phyloP scores from a whole-genome alignment of 73 alveolate species.

The Paramecium octaurelia region DNA sequence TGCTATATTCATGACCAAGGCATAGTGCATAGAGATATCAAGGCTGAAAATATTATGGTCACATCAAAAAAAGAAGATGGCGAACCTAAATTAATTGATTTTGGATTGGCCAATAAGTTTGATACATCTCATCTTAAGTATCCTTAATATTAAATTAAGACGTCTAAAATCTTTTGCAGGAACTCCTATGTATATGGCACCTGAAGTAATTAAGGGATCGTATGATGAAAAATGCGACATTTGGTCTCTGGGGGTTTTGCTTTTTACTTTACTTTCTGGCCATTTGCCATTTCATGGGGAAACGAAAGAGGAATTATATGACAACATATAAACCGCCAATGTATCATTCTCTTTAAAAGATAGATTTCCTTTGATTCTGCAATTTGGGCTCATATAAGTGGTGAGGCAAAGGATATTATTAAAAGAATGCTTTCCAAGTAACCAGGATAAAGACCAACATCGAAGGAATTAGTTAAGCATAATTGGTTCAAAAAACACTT shows the following conservation, averaged over 20 bases:
- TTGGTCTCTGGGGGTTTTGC: slow-evolving; percentile 45
- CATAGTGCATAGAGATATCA: slow-evolving; percentile 94
- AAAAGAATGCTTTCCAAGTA: slow-evolving; percentile 19
- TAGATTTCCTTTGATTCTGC: background rate
- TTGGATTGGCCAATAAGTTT: slow-evolving; percentile 82
- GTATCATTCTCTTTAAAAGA: background rate
- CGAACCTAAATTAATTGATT: slow-evolving; percentile 92
- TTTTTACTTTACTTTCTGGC: slow-evolving; percentile 85
- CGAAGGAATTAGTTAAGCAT: slow-evolving; percentile 16
- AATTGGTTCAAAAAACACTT: slow-evolving; percentile 16
- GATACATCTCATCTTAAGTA: slow-evolving; percentile 72
- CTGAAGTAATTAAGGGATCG: background rate
- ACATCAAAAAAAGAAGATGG: slow-evolving; percentile 71
- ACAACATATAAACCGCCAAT: background rate
- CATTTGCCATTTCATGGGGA: slow-evolving; percentile 92
- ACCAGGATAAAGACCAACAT: background rate
- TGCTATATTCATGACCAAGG: slow-evolving; percentile 88
- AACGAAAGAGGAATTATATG: background rate
- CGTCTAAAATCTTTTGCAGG: slow-evolving; percentile 78
- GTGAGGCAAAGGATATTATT: slow-evolving; percentile 38
- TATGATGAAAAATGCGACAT: slow-evolving; percentile 21
- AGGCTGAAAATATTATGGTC: slow-evolving; percentile 94
- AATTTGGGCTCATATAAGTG: background rate
- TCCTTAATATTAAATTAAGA: slow-evolving; percentile 79
- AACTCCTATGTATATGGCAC: slow-evolving; percentile 43